Evolutionary conservation across 345 rosid species (phyloP).

Genomic region (Rubroshorea leprosula): DNA sequence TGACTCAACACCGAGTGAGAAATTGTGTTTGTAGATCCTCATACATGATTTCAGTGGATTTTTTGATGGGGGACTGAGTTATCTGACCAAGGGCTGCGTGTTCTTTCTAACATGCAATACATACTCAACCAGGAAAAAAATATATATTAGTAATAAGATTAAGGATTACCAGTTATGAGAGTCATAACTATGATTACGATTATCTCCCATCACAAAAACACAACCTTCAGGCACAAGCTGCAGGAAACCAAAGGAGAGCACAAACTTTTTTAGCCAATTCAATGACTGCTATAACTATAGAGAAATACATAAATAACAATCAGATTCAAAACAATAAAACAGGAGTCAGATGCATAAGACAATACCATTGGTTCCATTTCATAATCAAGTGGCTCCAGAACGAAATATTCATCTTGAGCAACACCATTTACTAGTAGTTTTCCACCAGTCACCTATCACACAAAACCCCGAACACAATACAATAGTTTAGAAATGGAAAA

Average conservation of each 20-base stretch:
- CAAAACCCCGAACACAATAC: no score
- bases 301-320: no score
- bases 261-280: not conserved
- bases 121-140: not conserved
- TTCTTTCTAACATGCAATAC: constrained; percentile 6
- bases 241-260: constrained; percentile 3
- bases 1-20: not conserved
- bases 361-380: not conserved
- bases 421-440: constrained; percentile 36
- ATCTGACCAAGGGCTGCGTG: not conserved
- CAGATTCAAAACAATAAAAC: not conserved
- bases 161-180: constrained; percentile 28
- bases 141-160: not conserved
- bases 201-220: constrained; percentile 35
- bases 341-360: not conserved
- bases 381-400: constrained; percentile 21
- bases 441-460: constrained; percentile 34
- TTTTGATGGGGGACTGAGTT: not conserved
- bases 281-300: not conserved
- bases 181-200: constrained; percentile 32
- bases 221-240: constrained; percentile 32
- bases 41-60: not conserved
- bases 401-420: constrained; percentile 32
- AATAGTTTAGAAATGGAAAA: not conserved
- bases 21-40: not conserved